Conservation (phyloP, 1,284 basidiomycete genomes). For the Malassezia pachydermatis region DNA sequence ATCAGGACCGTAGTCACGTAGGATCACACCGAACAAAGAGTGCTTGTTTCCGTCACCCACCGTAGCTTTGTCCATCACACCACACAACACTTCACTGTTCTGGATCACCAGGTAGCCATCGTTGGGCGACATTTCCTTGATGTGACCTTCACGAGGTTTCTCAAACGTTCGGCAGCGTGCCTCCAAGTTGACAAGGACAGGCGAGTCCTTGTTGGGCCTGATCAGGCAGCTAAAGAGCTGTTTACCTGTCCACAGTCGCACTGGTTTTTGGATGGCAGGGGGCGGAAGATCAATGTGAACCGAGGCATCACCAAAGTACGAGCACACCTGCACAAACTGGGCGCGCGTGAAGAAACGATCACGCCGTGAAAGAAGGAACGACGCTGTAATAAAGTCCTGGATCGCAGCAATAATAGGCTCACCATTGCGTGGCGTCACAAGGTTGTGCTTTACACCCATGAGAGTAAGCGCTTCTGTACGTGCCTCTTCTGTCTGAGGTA, state of each 20-base stretch:
- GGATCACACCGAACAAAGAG: slow-evolving; percentile 93
- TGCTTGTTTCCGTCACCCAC: slow-evolving; percentile 99
- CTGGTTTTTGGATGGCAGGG: slow-evolving; percentile 86
- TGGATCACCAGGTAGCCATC: slow-evolving; percentile 96
- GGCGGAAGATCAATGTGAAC: slow-evolving; percentile 90
- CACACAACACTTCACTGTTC: slow-evolving; percentile 98
- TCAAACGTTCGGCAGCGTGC: slow-evolving; percentile 88
- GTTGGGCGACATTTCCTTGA: slow-evolving; percentile 80
- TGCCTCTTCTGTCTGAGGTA: slow-evolving; percentile 97
- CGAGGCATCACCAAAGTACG: slow-evolving; percentile 82
- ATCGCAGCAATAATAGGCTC: slow-evolving; percentile 47
- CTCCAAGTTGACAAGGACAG: slow-evolving; percentile 75
- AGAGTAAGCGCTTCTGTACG: slow-evolving; percentile 92
- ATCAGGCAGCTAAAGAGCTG: slow-evolving; percentile 95
- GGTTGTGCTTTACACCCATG: slow-evolving; percentile 94
- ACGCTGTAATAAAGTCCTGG: slow-evolving; percentile 53
- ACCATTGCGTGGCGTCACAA: slow-evolving; percentile 58
- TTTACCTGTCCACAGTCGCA: slow-evolving; percentile 92
- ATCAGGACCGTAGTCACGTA: slow-evolving; percentile 90
- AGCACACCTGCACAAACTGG: slow-evolving; percentile 92
- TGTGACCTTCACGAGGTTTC: slow-evolving; percentile 59
- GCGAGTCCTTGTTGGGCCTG: slow-evolving; percentile 76
- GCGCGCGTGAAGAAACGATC: slow-evolving; percentile 88
- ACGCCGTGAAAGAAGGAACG: slow-evolving; percentile 82
- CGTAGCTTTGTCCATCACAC: slow-evolving; percentile 96